Base-by-base conservation (phyloP, 2,329 filamentous ascomycete genomes). In the Neonectria hederae region DNA sequence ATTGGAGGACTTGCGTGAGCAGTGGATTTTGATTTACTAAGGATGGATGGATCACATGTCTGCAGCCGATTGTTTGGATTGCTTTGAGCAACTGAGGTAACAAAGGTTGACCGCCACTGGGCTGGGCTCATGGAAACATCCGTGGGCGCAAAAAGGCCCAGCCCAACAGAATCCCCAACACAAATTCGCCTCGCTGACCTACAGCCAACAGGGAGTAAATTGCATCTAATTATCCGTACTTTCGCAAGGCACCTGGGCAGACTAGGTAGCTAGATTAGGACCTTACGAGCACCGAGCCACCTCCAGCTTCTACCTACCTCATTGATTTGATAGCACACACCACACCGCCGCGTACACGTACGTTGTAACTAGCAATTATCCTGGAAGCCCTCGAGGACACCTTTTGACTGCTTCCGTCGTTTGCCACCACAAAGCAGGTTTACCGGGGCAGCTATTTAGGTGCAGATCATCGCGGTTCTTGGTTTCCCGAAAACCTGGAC, bases 151-250 rank as follows among this genome's bases (percentile, higher is more conserved):
- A 26, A 30, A 54, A 51, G 51, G 48, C 35, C 42, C 49, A 63
- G 60, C 65, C 53, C 59, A 71, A 65, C 64, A 64, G 63, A 62
- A 53, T 63, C 48, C 65, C 54, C 62, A 71, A 66, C 64, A 60
- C 55, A 67, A 61, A 55, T 38, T 17, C 35, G 35, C 14, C 35
- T 38, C 14, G 35, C 35, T 49, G 26, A 26, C 19, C 14, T 19
- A 24, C n/a, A 19, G 28, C 22, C 14, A n/a, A 30, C 46, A 30
- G 28, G 46, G 46, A 30, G 46, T 32, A 28, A 51, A 32, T 32
- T 51, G 38, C 38, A 21, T 42, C 38, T 21, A 8, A 32, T 51
- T 32, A 35, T 51, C 28, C 28, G 17, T 28, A 48, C 30, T 2
- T 10, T 3, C 11, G n/a, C n/a, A n/a, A n/a, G n/a, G n/a, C n/a